These are phyloP conservation scores for Coffea eugenioides DNA, from an alignment of 257 asterid genomes.

Conservation along the genomic window DNA sequence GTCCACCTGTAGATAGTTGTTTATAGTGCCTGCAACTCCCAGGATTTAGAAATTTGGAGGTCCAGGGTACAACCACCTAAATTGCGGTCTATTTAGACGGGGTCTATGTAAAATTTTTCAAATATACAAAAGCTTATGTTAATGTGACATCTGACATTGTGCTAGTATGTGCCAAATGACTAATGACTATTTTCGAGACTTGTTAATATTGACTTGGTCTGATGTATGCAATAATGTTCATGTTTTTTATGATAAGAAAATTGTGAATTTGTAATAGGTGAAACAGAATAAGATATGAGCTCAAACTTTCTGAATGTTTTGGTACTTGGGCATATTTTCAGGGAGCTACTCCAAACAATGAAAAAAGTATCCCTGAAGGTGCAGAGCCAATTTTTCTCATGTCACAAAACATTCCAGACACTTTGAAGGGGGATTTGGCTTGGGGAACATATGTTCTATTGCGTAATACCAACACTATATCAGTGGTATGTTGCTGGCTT, in stretches of 20 bases:
- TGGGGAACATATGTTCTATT: constrained; percentile 84
- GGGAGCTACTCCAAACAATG: constrained; percentile 63
- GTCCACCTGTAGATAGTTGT: too few relatives aligned
- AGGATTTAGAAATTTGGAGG: too few relatives aligned
- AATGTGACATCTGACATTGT: neutral
- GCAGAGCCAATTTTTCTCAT: constrained; percentile 72
- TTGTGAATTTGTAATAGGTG: neutral
- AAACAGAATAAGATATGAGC: neutral
- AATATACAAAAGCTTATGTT: neutral
- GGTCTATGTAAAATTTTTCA: too few relatives aligned
- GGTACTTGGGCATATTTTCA: constrained; percentile 28
- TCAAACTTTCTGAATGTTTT: neutral
- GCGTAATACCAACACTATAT: constrained; percentile 84
- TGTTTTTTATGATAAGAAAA: neutral
- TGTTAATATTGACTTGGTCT: neutral
- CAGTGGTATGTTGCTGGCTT: constrained; percentile 60
- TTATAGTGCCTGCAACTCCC: too few relatives aligned
- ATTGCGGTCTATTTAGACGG: too few relatives aligned
- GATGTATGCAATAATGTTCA: neutral
- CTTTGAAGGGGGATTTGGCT: constrained; percentile 81
- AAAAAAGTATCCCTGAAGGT: constrained; percentile 60
- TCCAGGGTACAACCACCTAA: too few relatives aligned
- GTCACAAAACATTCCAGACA: constrained; percentile 48
- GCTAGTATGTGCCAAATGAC: neutral
- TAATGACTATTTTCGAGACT: neutral